A percentile compares a stretch with the other conserved stretches of the same genome.
Conservation (phyloP, 306 rosid species). For the peach (Prunus persica) region Prunus_persica_NCBIv2 NC_034013.1:2129501-2130000, state of each 20-base stretch:
- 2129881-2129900: not conserved
- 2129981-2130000: too few species aligned
- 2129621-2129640: not conserved
- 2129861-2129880: not conserved
- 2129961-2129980: not conserved
- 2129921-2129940: not conserved
- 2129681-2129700: not conserved
- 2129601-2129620: not conserved
- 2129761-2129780: too few species aligned
- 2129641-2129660: not conserved
- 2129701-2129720: not conserved
- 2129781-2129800: too few species aligned
- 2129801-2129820: not conserved
- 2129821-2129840: not conserved
- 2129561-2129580: not conserved
- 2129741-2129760: too few species aligned
- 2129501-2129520: not conserved
- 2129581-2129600: not conserved
- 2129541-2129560: not conserved
- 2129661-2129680: not conserved
- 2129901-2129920: not conserved
- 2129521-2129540: not conserved
- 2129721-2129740: not conserved
- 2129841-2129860: not conserved
- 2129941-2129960: not conserved